These are phyloP conservation scores for Patellaria atrata DNA, from an alignment of 495 filamentous ascomycete genomes.

Conservation along the genomic window DNA sequence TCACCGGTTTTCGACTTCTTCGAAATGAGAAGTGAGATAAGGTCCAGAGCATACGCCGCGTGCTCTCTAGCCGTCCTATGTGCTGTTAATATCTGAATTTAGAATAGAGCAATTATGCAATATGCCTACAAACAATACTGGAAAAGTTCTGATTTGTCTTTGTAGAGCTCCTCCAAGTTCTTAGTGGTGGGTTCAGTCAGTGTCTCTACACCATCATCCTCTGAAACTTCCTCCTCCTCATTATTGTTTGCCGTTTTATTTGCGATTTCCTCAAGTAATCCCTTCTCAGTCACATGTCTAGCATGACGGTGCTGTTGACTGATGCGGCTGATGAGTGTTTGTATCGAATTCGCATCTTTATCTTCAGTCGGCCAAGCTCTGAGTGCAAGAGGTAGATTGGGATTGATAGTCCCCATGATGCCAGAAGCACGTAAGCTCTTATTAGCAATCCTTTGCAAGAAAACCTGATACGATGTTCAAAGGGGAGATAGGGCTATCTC, in stretches of 20 bases:
- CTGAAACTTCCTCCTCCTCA: constrained; percentile 27
- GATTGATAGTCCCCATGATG: constrained; percentile 7
- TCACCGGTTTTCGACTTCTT: constrained; percentile 55
- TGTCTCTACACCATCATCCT: constrained; percentile 32
- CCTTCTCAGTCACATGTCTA: constrained; percentile 25
- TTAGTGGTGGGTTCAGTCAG: constrained; percentile 5
- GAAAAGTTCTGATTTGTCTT: too few species aligned
- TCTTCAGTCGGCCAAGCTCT: constrained; percentile 22
- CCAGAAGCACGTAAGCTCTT: too few species aligned
- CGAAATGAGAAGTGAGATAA: constrained; percentile 70
- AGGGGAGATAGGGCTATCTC: too few species aligned
- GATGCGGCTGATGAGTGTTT: constrained; percentile 19
- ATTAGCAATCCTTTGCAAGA: too few species aligned
- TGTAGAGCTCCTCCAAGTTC: too few species aligned
- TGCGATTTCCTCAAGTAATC: constrained; percentile 55
- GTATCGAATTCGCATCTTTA: constrained; percentile 10
- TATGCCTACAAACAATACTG: too few species aligned
- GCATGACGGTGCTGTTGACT: constrained; percentile 24
- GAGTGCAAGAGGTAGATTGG: constrained; percentile 11
- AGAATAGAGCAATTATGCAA: constrained; percentile 6
- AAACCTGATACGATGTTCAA: too few species aligned
- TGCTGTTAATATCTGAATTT: constrained; percentile 26
- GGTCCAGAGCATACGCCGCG: constrained; percentile 57
- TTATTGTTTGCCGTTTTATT: constrained; percentile 17
- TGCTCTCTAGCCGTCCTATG: constrained; percentile 42